Base-by-base conservation (phyloP, 331 rosid species). In the Ulmus americana region DNA sequence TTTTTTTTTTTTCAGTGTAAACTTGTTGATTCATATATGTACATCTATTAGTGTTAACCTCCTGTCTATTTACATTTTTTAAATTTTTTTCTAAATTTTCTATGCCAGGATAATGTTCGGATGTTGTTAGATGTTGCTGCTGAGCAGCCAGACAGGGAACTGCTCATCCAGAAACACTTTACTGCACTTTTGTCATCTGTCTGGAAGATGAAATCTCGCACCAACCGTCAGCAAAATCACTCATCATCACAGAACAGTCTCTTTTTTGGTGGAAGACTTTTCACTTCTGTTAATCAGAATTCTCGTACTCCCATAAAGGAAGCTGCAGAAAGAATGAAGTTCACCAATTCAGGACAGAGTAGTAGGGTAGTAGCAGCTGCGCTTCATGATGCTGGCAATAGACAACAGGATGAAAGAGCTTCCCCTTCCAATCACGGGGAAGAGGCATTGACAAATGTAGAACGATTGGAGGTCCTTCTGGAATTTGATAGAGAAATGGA, bases 121-220 rank as follows among this genome's bases (percentile, higher is more conserved):
- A 66, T 78, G 69, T 73, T 94, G 79, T 73, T 94, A 64, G 88
- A 84, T 65, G 79, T 84, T 76, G 98, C 95, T 61, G 85, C 97
- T 5, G 95, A 83, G 75, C 95, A 79, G 83, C 84, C 83, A 68
- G 82, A 89, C 74, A 72, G 76, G 63, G 98, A 94, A 80, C 73
- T 85, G 42, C 79, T 94, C 63, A 79, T 94, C 72, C 98, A 94
- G 83, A 87, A 79, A 79, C 98, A 94, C 80, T 94, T 94, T 67
- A 84, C 78, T 69, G 91, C 95, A 45, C 74, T 94, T 68, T 88
- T 94, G 53, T 80, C 91, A 9, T 58, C 90, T 69, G 80, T 78
- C 74, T 82, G 95, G 97, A 94, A 82, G 85, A 65, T 73, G 59
- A 63, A 60, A 49, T 71, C 88, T 49, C 90, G 69, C 46, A 74